Evolutionary conservation across 116 monocot species (phyloP), one percentile per base, ranked within the genome.

Genomic region (Iris pallida): DNA sequence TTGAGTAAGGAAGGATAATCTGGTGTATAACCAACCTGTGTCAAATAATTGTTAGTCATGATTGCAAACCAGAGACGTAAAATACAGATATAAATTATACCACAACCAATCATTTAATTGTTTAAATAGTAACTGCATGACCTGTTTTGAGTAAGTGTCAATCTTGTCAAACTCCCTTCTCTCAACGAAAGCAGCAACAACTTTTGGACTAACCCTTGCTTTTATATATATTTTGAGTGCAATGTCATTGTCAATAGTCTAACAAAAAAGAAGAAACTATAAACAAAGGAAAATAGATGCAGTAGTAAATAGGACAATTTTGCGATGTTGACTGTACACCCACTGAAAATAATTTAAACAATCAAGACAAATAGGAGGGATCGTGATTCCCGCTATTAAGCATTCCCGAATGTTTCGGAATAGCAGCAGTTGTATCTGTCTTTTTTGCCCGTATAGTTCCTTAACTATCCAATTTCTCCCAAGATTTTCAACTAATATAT

Each of bases 111-210:
- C 30, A 30, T 30, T 15, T 5, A 54, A 9, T 19, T 11, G 4
- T 76, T 30, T 30, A 30, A 30, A 30, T 0, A 30, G 30, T 30
- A 30, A 30, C 30, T 30, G 30, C 30, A 18, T 61, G 10, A 91
- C 95, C 95, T 95, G 91, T 76, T 95, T 95, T 60, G 91, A 95
- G 72, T 95, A 95, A 30, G 91, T 85, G 40, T 91, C 82, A 66
- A 95, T 95, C 78, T 95, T 95, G 76, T 95, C 91, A 80, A 95
- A 95, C 53, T 95, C 95, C 76, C 91, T 88, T 71, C 91, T 73
- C 75, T 95, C 91, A 62, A 91, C 91, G 80, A 95, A 95, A 78
- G 95, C 95, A 72, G 95, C 95, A 71, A 95, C 95, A 76, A 95
- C 95, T 80, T 95, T 95, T 16, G 95, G 95, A 8, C 88, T 95